Percentiles rank a stretch among this genome's conserved stretches.
Evolutionary conservation across 306 rosid species (phyloP).

Genomic region (Leucaena leucocephala): DNA sequence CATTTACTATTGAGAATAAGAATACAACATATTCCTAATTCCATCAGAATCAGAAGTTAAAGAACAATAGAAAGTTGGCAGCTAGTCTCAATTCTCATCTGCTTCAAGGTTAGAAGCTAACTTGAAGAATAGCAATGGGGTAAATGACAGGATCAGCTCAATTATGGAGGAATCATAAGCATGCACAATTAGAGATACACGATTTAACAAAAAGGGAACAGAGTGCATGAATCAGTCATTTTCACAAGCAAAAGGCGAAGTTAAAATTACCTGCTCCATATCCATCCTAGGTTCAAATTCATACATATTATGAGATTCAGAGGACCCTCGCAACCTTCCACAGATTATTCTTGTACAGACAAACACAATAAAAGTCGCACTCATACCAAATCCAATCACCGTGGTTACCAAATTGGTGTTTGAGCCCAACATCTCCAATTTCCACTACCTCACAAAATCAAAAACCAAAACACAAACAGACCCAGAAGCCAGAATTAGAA

Average conservation of each 20-base stretch:
- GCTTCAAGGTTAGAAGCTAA: neutral
- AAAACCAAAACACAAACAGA: conserved; percentile 20
- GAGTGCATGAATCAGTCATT: conserved; percentile 5
- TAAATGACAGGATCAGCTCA: conserved; percentile 20
- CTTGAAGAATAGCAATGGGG: neutral
- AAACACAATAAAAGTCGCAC: conserved; percentile 92
- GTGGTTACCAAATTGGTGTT: conserved; percentile 74
- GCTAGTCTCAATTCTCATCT: conserved; percentile 19
- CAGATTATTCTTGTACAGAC: conserved; percentile 94
- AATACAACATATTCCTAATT: conserved; percentile 44
- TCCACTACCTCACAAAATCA: conserved; percentile 26
- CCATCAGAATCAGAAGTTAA: conserved; percentile 25
- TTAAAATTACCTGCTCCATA: conserved; percentile 69
- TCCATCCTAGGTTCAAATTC: conserved; percentile 70
- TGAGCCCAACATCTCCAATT: conserved; percentile 47
- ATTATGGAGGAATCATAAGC: neutral
- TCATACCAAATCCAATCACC: conserved; percentile 87
- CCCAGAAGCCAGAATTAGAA: conserved; percentile 26
- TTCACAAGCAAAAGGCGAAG: conserved; percentile 21
- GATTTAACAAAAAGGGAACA: conserved; percentile 2
- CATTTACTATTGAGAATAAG: neutral
- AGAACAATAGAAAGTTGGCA: conserved; percentile 19
- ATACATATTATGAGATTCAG: conserved; percentile 53
- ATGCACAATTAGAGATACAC: neutral
- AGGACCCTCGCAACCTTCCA: conserved; percentile 64